Evolutionary conservation across 306 rosid species (phyloP).

Genomic region (Vicia sativa): DNA sequence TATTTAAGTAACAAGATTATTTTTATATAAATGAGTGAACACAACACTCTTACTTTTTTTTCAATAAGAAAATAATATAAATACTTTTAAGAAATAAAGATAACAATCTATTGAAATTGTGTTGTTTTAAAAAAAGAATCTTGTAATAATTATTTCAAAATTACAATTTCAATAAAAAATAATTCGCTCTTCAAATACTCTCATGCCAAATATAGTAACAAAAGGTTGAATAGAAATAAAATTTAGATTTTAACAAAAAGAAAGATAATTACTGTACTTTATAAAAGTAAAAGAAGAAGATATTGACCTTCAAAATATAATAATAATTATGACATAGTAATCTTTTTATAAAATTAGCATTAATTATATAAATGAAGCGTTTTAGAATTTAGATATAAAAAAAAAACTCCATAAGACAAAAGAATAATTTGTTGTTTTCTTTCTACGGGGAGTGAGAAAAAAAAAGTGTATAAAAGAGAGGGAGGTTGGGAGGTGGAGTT

Average conservation of each 20-base stretch:
- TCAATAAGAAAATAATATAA: background rate
- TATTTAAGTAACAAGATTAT: too few relatives aligned
- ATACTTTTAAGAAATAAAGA: too few relatives aligned
- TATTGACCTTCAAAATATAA: background rate
- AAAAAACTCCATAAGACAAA: background rate
- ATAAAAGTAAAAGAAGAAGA: background rate
- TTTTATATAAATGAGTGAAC: too few relatives aligned
- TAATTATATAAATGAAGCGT: background rate
- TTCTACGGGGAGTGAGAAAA: background rate
- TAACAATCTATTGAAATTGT: too few relatives aligned
- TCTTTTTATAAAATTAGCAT: background rate
- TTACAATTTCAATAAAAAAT: background rate
- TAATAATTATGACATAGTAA: background rate
- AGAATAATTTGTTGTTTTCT: background rate
- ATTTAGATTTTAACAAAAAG: background rate
- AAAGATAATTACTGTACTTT: background rate
- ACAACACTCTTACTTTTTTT: too few relatives aligned
- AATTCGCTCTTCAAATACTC: background rate
- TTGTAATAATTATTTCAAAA: background rate
- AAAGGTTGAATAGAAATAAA: background rate
- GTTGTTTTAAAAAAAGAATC: too few relatives aligned
- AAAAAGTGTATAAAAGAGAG: constrained; percentile 22
- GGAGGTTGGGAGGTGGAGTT: constrained; percentile 6
- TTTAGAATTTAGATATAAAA: background rate
- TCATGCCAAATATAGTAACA: constrained; percentile 7